A percentile compares a stretch with the other conserved stretches of the same genome.
These are phyloP conservation scores for Stephanodiscus minutulus DNA, from an alignment of 108 stramenopile genomes.

Conservation along the genomic window DNA sequence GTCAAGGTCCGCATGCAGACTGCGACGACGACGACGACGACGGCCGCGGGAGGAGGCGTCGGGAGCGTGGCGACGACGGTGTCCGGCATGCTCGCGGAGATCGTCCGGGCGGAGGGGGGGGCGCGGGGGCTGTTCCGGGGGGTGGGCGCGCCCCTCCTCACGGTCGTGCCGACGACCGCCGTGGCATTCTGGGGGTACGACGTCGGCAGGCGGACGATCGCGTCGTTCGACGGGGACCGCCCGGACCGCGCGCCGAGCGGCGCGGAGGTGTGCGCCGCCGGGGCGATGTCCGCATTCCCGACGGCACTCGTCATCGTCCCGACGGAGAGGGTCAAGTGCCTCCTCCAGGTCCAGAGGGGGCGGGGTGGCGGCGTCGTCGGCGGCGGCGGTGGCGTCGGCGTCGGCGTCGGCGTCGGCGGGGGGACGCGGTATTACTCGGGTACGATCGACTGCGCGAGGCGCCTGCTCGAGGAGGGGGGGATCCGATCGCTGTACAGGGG, in stretches of 20 bases:
- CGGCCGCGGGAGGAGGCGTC: conserved; percentile 7
- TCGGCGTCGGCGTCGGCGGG: neutral
- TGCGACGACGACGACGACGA: neutral
- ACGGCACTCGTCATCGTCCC: conserved; percentile 80
- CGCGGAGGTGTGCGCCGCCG: conserved; percentile 61
- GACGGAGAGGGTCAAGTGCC: conserved; percentile 84
- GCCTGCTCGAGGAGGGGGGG: conserved; percentile 69
- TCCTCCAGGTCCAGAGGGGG: conserved; percentile 75
- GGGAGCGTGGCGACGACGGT: neutral
- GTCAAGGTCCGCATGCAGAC: conserved; percentile 56
- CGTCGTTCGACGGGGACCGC: neutral
- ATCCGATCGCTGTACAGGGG: conserved; percentile 74
- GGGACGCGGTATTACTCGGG: conserved; percentile 63
- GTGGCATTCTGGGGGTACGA: conserved; percentile 91
- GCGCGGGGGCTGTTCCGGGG: conserved; percentile 82
- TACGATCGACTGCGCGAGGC: conserved; percentile 70
- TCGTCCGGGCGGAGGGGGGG: conserved; percentile 32
- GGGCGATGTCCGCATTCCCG: conserved; percentile 81
- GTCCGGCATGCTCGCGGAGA: neutral
- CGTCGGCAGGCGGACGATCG: conserved; percentile 56
- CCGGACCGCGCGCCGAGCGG: too few relatives aligned
- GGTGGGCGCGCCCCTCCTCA: conserved; percentile 79
- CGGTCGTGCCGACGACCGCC: conserved; percentile 83
- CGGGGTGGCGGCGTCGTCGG: neutral
- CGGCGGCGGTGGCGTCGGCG: too few relatives aligned